Conservation (phyloP, 805 yeast species). For the Candida chauliodis region DNA sequence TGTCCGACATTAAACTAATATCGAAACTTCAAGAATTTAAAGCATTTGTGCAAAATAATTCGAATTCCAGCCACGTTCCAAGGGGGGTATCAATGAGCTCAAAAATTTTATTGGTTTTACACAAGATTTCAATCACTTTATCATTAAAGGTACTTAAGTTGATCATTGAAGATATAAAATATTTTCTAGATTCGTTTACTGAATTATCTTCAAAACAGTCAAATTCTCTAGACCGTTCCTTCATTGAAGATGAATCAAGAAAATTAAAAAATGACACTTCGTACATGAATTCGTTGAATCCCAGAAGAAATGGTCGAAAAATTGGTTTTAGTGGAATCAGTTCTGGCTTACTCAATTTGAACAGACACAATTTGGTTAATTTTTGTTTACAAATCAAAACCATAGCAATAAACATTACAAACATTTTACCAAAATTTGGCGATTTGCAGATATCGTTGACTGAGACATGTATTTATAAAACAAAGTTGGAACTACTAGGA, state of each 20-base stretch:
- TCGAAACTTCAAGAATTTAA: constrained; percentile 25
- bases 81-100: constrained; percentile 18
- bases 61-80: constrained; percentile 15
- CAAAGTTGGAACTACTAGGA: constrained; percentile 22
- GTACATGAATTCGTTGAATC: neutral
- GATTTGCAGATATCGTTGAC: constrained; percentile 14
- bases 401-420: constrained; percentile 14
- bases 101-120: constrained; percentile 13
- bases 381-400: constrained; percentile 24
- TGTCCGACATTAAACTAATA: constrained; percentile 23
- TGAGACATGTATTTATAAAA: constrained; percentile 17
- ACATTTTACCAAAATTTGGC: constrained; percentile 25
- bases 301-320: constrained; percentile 1
- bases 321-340: constrained; percentile 2
- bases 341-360: neutral
- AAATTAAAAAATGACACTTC: constrained; percentile 4
- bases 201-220: constrained; percentile 8
- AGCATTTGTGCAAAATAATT: constrained; percentile 13
- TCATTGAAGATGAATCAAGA: neutral
- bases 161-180: constrained; percentile 11
- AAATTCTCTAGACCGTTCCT: constrained; percentile 7
- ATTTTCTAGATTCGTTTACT: constrained; percentile 8
- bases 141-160: constrained; percentile 11
- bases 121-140: constrained; percentile 13
- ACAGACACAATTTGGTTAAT: constrained; percentile 37